These are phyloP conservation scores for Globisporangium mamillatum DNA, from an alignment of 352 stramenopile genomes.

Conservation along the genomic window DNA sequence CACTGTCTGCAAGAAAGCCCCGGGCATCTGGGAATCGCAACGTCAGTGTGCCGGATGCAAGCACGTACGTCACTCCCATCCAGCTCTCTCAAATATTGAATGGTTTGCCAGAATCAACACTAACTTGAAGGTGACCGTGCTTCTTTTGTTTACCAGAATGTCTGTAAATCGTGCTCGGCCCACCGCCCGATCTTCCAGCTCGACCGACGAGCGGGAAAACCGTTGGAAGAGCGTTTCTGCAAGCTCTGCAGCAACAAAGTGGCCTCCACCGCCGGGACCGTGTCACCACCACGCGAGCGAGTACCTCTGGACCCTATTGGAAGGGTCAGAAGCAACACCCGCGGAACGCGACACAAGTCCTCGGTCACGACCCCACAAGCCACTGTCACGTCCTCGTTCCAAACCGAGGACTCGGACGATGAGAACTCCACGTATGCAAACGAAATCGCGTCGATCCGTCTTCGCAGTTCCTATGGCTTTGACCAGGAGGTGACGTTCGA, in stretches of 20 bases:
- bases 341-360: neutral
- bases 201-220: neutral
- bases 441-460: neutral
- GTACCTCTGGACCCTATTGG: conserved; percentile 3
- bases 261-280: neutral
- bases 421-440: neutral
- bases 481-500: conserved; percentile 4
- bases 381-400: conserved; percentile 10
- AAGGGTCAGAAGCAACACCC: neutral
- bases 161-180: conserved; percentile 12
- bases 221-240: conserved; percentile 10
- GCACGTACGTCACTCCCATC: neutral
- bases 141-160: neutral
- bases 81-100: neutral
- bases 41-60: conserved; percentile 9
- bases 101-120: neutral
- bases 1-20: conserved; percentile 13
- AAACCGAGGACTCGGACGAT: conserved; percentile 7
- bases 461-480: neutral
- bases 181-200: conserved; percentile 6
- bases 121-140: neutral
- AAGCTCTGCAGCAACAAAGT: conserved; percentile 16
- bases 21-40: conserved; percentile 10
- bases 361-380: neutral
- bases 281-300: conserved; percentile 1